A percentile compares a stretch with the other conserved stretches of the same genome.
Conservation (phyloP, 768 basidiomycete species). For the Serendipita vermifera region DNA sequence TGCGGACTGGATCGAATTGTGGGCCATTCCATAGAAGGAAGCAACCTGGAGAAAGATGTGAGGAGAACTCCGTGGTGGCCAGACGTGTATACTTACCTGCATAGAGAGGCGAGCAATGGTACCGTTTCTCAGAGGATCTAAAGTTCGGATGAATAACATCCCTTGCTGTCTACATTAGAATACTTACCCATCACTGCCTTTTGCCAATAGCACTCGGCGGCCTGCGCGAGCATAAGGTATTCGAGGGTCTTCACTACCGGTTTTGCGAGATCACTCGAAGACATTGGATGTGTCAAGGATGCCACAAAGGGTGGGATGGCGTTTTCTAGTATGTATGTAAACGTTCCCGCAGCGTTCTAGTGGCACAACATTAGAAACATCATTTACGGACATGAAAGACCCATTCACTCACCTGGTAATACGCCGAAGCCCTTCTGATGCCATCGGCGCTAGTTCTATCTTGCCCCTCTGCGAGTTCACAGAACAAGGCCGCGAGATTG, state of each 20-base stretch:
- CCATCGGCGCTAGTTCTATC: slow-evolving; percentile 65
- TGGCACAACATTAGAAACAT: no score
- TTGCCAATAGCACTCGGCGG: slow-evolving; percentile 96
- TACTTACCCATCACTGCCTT: slow-evolving; percentile 64
- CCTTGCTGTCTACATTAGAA: background rate
- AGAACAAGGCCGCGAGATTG: slow-evolving; percentile 79
- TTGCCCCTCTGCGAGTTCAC: slow-evolving; percentile 58
- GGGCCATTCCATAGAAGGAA: slow-evolving; percentile 47
- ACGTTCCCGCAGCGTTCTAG: slow-evolving; percentile 57
- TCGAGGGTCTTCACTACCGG: slow-evolving; percentile 51
- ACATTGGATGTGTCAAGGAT: slow-evolving; percentile 39
- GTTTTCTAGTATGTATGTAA: slow-evolving; percentile 45
- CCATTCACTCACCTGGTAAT: slow-evolving; percentile 46
- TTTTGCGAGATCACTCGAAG: slow-evolving; percentile 52
- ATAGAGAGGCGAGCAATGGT: slow-evolving; percentile 73
- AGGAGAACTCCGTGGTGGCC: background rate
- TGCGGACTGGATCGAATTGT: slow-evolving; percentile 32
- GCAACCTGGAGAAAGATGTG: slow-evolving; percentile 33
- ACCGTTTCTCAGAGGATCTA: slow-evolving; percentile 65
- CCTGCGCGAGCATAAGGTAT: slow-evolving; percentile 78
- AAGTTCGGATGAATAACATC: background rate
- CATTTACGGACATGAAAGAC: background rate
- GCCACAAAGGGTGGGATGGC: slow-evolving; percentile 39
- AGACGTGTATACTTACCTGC: slow-evolving; percentile 32
- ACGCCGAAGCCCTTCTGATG: slow-evolving; percentile 60